Evolutionary conservation across 2,329 filamentous ascomycete genomes (phyloP), one percentile per base, ranked within the genome.

Genomic region (Rutstroemia sp.): DNA sequence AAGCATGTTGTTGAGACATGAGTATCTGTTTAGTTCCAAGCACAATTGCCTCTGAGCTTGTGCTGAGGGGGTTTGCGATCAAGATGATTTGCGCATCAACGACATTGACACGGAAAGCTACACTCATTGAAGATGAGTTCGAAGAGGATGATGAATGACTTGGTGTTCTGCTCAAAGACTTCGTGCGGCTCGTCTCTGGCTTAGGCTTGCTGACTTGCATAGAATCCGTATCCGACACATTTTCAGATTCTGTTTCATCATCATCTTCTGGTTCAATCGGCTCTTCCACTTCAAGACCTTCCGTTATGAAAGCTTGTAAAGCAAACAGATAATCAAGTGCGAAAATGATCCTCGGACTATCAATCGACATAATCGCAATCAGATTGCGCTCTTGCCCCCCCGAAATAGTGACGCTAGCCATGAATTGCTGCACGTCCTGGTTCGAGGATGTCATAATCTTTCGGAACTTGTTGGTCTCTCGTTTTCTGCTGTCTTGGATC

Each of bases 401-500:
- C 0, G 92, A 91, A 72, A 99, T 95, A 0, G 92, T 95, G 4
- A 99, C 76, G 69, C 88, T 96, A 17, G 94, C 94, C 94, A 99
- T 99, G 67, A 99, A 92, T 65, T 99, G 95, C 70, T 97, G 92
- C 47, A 94, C 91, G 56, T 92, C 87, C 64, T 91, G 92, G 71
- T 96, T 97, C 67, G 92, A 91, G 55, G 95, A 86, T 1, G 92
- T 92, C 94, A 99, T 97, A 73, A 99, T 96, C 70, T 92, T 95
- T 51, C 91, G 84, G 78, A 95, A 99, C 69, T 95, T 96, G 75
- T 96, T 99, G 5, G 87, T 88, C 65, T 95, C 92, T 54, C 83
- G 82, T 4, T 84, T 85, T n/a, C 95, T 86, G 61, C 88, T 96
- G 70, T 99, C 94, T 56, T 89, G 83, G 62, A 97, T 96, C 0